Conservation (phyloP, 192 early-diverging fungal species). For the Coemansia sp. region DNA sequence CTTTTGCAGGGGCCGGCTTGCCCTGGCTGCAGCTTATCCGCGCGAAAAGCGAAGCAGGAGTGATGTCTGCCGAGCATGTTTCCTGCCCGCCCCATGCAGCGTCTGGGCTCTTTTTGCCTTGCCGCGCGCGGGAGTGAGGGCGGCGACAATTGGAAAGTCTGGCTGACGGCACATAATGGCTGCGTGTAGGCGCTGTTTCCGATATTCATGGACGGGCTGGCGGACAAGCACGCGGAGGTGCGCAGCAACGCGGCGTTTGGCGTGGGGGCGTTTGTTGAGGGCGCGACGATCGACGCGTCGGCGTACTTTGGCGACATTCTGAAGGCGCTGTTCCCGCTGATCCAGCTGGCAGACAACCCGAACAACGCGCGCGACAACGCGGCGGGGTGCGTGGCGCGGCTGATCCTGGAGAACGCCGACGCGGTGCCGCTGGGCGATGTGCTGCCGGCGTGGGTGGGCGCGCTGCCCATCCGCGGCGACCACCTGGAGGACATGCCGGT, state of each 20-base stretch:
- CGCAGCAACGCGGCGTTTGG: slow-evolving; percentile 83
- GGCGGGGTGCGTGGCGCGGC: slow-evolving; percentile 71
- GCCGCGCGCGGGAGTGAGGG: too few species aligned
- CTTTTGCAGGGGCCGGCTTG: neutral
- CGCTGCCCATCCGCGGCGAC: slow-evolving; percentile 70
- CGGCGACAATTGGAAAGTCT: neutral
- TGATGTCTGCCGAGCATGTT: too few species aligned
- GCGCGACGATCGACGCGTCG: slow-evolving; percentile 64
- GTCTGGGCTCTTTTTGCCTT: too few species aligned
- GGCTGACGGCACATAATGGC: neutral
- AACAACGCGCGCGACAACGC: slow-evolving; percentile 67
- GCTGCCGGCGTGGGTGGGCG: slow-evolving; percentile 61
- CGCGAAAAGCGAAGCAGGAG: too few species aligned
- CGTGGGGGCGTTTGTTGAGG: slow-evolving; percentile 65
- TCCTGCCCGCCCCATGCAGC: too few species aligned
- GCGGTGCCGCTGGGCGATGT: slow-evolving; percentile 70
- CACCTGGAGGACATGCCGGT: slow-evolving; percentile 76
- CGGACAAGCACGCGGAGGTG: slow-evolving; percentile 77
- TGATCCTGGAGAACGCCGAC: slow-evolving; percentile 63
- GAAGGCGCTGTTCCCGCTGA: slow-evolving; percentile 61
- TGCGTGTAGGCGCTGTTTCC: slow-evolving; percentile 56
- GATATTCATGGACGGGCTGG: slow-evolving; percentile 65
- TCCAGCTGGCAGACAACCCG: slow-evolving; percentile 47
- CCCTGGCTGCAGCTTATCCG: too few species aligned
- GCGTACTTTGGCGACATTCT: slow-evolving; percentile 64